Evolutionary conservation across 2,329 filamentous ascomycete species (phyloP).

Genomic region (Epichloe amarillans): DNA sequence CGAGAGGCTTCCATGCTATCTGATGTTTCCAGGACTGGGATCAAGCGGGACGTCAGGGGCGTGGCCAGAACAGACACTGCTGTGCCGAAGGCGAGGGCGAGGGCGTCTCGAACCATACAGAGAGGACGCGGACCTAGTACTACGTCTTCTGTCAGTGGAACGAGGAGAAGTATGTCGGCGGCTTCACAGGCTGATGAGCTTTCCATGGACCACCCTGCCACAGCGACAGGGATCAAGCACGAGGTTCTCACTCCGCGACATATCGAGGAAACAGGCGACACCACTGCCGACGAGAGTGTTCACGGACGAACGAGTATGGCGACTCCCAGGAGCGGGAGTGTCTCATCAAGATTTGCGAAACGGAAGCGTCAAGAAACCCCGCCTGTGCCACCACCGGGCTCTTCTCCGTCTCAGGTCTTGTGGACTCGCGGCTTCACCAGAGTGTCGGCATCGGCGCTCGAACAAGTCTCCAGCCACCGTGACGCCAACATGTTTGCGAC

Average conservation of each 20-base stretch:
- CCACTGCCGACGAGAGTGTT: slow-evolving; percentile 39
- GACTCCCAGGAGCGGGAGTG: slow-evolving; percentile 24
- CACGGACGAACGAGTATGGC: slow-evolving; percentile 24
- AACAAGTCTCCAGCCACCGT: slow-evolving; percentile 64
- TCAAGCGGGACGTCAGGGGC: slow-evolving; percentile 21
- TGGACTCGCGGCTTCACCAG: slow-evolving; percentile 66
- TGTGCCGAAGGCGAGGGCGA: slow-evolving; percentile 20
- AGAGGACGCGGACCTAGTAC: slow-evolving; percentile 21
- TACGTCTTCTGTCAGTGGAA: slow-evolving; percentile 21
- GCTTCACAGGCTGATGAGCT: slow-evolving; percentile 35
- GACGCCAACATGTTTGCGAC: slow-evolving; percentile 70
- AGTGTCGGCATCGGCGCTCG: slow-evolving; percentile 58
- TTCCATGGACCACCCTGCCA: slow-evolving; percentile 27
- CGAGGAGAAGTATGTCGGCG: slow-evolving; percentile 32
- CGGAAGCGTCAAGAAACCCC: slow-evolving; percentile 44
- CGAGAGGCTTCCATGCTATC: slow-evolving; percentile 24
- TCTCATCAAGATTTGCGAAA: slow-evolving; percentile 31
- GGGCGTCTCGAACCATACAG: slow-evolving; percentile 23
- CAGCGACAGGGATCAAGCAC: slow-evolving; percentile 39
- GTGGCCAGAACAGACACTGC: slow-evolving; percentile 12
- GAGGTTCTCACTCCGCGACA: slow-evolving; percentile 43
- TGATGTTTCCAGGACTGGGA: slow-evolving; percentile 15
- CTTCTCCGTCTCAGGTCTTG: slow-evolving; percentile 55
- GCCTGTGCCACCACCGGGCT: slow-evolving; percentile 31
- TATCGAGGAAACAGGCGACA: slow-evolving; percentile 42